Percentiles rank a stretch among this genome's conserved stretches.
phyloP scores from a whole-genome alignment of 768 basidiomycete species.

The Cantharellus anzutake region DNA sequence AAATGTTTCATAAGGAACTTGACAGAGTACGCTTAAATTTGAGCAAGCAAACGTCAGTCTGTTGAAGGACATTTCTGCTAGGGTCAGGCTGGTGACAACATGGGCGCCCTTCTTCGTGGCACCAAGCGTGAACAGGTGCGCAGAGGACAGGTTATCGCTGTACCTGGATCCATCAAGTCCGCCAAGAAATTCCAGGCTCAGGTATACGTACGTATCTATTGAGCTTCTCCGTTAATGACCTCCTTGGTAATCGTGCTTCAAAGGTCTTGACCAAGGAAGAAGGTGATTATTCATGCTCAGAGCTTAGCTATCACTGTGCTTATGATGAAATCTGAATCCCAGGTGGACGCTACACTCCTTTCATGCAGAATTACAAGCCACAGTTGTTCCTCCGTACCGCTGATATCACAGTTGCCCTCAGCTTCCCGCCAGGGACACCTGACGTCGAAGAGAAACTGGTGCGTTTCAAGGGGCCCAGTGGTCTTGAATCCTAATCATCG shows the following conservation, averaged over 20 bases:
- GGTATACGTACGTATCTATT: constrained; percentile 42
- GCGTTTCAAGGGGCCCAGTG: constrained; percentile 6
- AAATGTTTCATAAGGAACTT: constrained; percentile 99
- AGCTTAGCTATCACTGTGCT: not conserved
- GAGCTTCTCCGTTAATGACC: not conserved
- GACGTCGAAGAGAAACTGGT: constrained; percentile 82
- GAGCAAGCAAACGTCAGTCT: not conserved
- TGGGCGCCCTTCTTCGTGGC: constrained; percentile 93
- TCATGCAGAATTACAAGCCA: constrained; percentile 86
- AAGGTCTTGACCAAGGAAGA: constrained; percentile 78
- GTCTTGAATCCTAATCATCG: not conserved
- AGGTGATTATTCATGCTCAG: constrained; percentile 19
- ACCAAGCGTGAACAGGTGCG: constrained; percentile 91
- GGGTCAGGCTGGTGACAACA: constrained; percentile 98
- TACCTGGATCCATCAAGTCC: constrained; percentile 83
- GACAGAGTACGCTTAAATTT: constrained; percentile 43
- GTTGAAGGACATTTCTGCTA: constrained; percentile 12
- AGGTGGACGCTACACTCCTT: constrained; percentile 73
- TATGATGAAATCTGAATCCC: not conserved
- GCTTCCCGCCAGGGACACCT: constrained; percentile 70
- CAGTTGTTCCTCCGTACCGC: constrained; percentile 93
- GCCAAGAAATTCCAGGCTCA: constrained; percentile 89
- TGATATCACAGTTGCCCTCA: constrained; percentile 70
- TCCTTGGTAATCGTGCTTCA: not conserved
- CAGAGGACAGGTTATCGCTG: constrained; percentile 80